phyloP scores from a whole-genome alignment of 257 asterid species.

The Lycium ferocissimum region DNA sequence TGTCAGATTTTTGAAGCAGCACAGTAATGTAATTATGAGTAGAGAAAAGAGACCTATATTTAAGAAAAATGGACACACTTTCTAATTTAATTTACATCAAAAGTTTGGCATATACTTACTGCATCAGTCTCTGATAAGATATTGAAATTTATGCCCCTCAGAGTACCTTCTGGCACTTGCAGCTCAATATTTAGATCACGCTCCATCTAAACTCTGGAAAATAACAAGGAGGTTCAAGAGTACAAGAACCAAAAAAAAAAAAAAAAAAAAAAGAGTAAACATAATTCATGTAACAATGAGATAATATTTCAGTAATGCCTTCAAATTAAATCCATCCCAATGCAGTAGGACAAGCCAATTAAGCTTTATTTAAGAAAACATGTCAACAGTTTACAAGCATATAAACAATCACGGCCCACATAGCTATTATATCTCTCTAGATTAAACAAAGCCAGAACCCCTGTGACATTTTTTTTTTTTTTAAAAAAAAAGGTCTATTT shows the following conservation, averaged over 20 bases:
- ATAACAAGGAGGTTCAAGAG: constrained; percentile 19
- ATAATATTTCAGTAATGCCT: neutral
- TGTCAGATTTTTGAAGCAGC: neutral
- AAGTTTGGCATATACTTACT: constrained; percentile 55
- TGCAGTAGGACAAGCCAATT: neutral
- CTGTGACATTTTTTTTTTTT: neutral
- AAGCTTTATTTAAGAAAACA: constrained; percentile 14
- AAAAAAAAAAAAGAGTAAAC: neutral
- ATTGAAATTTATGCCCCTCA: constrained; percentile 63
- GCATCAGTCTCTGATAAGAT: constrained; percentile 81
- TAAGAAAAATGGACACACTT: neutral
- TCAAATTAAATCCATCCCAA: neutral
- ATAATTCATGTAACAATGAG: constrained; percentile 25
- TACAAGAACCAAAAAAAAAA: neutral
- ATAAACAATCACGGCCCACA: neutral
- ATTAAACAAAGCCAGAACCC: constrained; percentile 3
- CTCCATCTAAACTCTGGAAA: constrained; percentile 53
- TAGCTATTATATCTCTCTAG: neutral
- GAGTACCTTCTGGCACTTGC: constrained; percentile 52
- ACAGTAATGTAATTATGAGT: neutral
- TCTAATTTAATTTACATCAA: constrained; percentile 15
- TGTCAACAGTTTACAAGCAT: neutral
- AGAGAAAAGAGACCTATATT: neutral
- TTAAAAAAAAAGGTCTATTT: neutral
- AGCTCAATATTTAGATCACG: constrained; percentile 49